Conservation (phyloP, 441 rosid species). For the Mallotus repandus region DNA sequence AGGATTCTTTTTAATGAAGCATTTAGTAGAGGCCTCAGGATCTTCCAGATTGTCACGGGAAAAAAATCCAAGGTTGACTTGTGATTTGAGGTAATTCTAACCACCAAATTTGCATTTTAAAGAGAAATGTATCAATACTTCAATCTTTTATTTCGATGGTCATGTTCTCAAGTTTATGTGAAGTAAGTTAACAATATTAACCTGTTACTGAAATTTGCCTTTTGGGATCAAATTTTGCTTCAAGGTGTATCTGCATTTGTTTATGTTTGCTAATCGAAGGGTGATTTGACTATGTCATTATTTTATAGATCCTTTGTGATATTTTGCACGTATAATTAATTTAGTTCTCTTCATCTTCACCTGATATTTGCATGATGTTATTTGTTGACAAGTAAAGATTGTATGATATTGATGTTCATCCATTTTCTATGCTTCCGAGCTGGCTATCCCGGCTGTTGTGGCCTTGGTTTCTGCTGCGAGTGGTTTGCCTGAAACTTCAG, state of each 20-base stretch:
- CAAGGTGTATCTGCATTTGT: not conserved
- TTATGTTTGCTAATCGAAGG: not conserved
- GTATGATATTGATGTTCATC: too few species aligned
- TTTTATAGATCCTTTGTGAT: too few species aligned
- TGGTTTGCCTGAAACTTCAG: not conserved
- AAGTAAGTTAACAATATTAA: not conserved
- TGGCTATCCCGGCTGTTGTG: too few species aligned
- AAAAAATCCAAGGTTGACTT: conserved; percentile 53
- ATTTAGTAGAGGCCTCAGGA: conserved; percentile 88
- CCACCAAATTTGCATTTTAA: not conserved
- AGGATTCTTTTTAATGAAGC: conserved; percentile 90
- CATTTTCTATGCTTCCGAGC: too few species aligned
- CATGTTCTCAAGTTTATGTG: not conserved
- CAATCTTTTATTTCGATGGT: not conserved
- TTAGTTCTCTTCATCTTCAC: too few species aligned
- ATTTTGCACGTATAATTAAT: too few species aligned
- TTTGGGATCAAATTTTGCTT: not conserved
- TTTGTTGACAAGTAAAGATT: too few species aligned
- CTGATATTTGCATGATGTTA: too few species aligned
- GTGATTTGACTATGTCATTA: not conserved
- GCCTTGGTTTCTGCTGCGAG: too few species aligned
- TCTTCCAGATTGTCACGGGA: conserved; percentile 78
- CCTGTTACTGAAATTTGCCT: not conserved
- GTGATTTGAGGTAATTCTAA: conserved; percentile 40
- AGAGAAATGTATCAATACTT: not conserved